Evolutionary conservation across 805 yeast species (phyloP), one percentile per base, ranked within the genome.

Genomic region (Monosporozyma aerobia): DNA sequence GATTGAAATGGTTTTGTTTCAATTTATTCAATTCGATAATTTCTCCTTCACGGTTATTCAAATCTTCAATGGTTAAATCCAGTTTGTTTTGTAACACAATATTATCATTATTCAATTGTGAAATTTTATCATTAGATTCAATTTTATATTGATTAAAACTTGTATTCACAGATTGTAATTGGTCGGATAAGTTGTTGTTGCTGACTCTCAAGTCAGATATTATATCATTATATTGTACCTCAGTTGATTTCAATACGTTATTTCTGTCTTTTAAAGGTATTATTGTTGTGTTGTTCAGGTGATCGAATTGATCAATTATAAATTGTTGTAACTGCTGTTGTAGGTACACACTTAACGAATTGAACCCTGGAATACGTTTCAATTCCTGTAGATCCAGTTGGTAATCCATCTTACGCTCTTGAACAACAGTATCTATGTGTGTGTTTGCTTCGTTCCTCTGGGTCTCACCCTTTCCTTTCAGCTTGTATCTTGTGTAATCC

Each of bases 1-100:
- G 27, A 10, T 43, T 43, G 6, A 43, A 43, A 19, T 43, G 45
- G 9, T 29, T 23, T 22, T 19, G 23, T 43, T 43, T 43, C 9
- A 19, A 13, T 11, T 22, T 23, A 35, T 35, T 35, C n/a, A 35
- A 35, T 4, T 35, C 16, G 3, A 13, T 14, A 14, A 35, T 35
- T 14, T 35, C 39, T 2, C 4, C 16, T 35, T 35, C 5, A 35
- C 16, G n/a, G 5, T 35, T 13, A 1, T 13, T 11, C n/a, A 35
- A 14, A 11, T 35, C 39, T 14, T 3, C n/a, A 2, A 4, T 14
- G 8, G 7, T 35, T 13, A 35, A 13, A 14, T 13, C 7, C 41
- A 87, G 71, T 57, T 85, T 85, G 56, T 78, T 84, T 64, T 80
- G 82, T 53, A 87, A 68, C 51, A 80, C 71, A 53, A 78, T 77